Evolutionary conservation across 1,139 yeast species (phyloP).

Genomic region (Suhomyces chickasaworum): DNA sequence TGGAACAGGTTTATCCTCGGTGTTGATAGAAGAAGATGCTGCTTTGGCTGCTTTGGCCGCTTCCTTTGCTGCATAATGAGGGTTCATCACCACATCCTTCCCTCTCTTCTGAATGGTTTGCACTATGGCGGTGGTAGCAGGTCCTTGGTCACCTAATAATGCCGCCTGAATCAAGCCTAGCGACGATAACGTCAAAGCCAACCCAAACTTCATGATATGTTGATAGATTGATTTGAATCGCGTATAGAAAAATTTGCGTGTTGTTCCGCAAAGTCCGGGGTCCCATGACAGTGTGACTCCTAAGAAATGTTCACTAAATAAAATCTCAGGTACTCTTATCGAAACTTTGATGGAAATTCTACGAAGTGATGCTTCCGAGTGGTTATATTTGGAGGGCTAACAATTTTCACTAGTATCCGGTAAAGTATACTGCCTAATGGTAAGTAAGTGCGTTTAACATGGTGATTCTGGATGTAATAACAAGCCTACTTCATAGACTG

Average conservation of each 20-base stretch:
- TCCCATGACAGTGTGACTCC: neutral
- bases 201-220: conserved; percentile 12
- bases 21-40: conserved; percentile 14
- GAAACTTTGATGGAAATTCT: too few species aligned
- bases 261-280: conserved; percentile 7
- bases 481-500: too few species aligned
- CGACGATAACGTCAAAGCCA: conserved; percentile 8
- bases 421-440: too few species aligned
- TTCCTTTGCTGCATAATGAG: conserved; percentile 41
- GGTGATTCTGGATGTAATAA: too few species aligned
- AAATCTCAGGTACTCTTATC: too few species aligned
- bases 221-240: conserved; percentile 1
- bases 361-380: too few species aligned
- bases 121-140: conserved; percentile 6
- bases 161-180: conserved; percentile 10
- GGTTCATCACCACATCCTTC: conserved; percentile 43
- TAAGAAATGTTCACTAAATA: neutral
- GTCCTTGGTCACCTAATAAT: conserved; percentile 2
- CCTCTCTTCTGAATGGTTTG: conserved; percentile 30
- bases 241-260: conserved; percentile 11
- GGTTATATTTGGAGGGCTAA: too few species aligned
- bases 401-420: too few species aligned
- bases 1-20: conserved; percentile 44
- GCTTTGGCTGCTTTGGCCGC: conserved; percentile 15
- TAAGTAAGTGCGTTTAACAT: too few species aligned